Conservation (phyloP, 768 basidiomycete genomes). For the Trametes elegans region DNA sequence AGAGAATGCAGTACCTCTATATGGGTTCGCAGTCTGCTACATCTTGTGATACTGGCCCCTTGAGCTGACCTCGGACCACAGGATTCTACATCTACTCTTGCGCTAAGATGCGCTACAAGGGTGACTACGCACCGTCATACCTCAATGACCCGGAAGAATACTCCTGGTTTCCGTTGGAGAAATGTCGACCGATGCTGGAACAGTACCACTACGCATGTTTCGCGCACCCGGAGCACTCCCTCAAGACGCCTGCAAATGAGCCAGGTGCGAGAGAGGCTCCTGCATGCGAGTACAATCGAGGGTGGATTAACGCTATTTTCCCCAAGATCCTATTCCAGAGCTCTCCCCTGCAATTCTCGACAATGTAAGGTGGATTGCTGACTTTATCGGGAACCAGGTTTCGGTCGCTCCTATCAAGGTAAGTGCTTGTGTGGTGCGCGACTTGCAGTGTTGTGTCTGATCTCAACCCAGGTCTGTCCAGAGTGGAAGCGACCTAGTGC, state of each 20-base stretch:
- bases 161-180: constrained; percentile 67
- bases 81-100: constrained; percentile 94
- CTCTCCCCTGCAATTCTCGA: not conserved
- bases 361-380: not conserved
- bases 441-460: not conserved
- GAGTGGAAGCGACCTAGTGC: constrained; percentile 20
- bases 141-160: constrained; percentile 85
- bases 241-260: constrained; percentile 27
- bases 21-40: constrained; percentile 58
- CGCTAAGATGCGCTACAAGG: constrained; percentile 95
- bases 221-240: constrained; percentile 58
- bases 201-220: constrained; percentile 68
- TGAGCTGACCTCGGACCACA: constrained; percentile 31
- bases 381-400: not conserved
- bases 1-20: constrained; percentile 67
- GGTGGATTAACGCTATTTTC: not conserved
- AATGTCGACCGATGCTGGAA: constrained; percentile 61
- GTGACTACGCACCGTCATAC: constrained; percentile 86
- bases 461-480: not conserved
- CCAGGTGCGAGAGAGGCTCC: no score
- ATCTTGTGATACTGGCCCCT: no score
- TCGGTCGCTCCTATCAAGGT: constrained; percentile 2
- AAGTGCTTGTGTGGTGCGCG: not conserved
- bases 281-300: no score
- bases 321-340: not conserved